phyloP scores from a whole-genome alignment of 495 filamentous ascomycete genomes.

The Lasiosphaeris hirsuta region DNA sequence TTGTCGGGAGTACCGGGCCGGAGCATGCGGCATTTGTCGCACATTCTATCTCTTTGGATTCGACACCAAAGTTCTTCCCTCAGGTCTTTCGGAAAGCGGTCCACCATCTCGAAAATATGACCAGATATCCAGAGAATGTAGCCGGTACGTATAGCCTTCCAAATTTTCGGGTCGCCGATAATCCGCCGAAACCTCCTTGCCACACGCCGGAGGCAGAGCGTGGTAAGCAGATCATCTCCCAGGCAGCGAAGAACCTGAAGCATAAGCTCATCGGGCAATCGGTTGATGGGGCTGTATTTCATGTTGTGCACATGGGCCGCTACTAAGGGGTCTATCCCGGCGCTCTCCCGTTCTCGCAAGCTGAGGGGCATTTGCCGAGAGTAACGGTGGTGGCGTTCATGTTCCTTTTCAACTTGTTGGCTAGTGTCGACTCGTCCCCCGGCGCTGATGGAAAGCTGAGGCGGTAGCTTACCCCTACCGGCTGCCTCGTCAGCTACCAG shows the following conservation, averaged over 20 bases:
- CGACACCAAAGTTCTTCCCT: slow-evolving; percentile 11
- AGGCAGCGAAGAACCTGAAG: slow-evolving; percentile 5
- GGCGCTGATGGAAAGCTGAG: not conserved
- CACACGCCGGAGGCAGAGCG: slow-evolving; percentile 12
- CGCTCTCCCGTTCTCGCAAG: slow-evolving; percentile 4
- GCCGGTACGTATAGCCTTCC: slow-evolving; percentile 4
- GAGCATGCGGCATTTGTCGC: slow-evolving; percentile 13
- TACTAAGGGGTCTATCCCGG: slow-evolving; percentile 10
- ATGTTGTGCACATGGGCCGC: slow-evolving; percentile 12
- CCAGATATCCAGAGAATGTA: not conserved
- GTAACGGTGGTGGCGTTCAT: slow-evolving; percentile 4
- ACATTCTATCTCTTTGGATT: slow-evolving; percentile 17
- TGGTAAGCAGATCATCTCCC: slow-evolving; percentile 1
- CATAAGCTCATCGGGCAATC: slow-evolving; percentile 13
- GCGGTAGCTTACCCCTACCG: slow-evolving; percentile 1
- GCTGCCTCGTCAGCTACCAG: slow-evolving; percentile 1
- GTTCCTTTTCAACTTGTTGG: slow-evolving; percentile 7
- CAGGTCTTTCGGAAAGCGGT: slow-evolving; percentile 2
- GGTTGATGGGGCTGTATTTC: slow-evolving; percentile 11
- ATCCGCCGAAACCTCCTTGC: slow-evolving; percentile 11
- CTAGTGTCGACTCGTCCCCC: not conserved
- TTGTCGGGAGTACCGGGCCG: slow-evolving; percentile 4
- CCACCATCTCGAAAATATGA: not conserved
- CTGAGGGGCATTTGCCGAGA: slow-evolving; percentile 4
- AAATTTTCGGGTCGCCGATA: slow-evolving; percentile 10